Evolutionary conservation across 2,329 filamentous ascomycete genomes (phyloP), one percentile per base, ranked within the genome.

Genomic region (Fusarium torreyae): DNA sequence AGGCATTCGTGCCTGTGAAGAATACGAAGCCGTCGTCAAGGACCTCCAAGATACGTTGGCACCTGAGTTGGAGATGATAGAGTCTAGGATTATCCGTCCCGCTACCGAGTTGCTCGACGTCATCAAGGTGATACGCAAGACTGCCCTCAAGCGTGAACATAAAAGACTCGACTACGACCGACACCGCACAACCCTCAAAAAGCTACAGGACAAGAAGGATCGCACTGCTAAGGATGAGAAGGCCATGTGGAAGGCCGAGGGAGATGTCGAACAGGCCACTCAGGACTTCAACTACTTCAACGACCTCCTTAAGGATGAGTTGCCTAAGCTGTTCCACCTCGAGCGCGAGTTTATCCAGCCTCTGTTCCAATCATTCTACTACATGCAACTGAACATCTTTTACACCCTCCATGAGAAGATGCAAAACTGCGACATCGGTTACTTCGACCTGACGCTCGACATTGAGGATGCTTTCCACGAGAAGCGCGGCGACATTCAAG

Each of bases 331-430:
- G 13, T 99, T 99, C 81, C 80, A 84, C 9, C 88, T 99, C 18
- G 96, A 99, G 80, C 89, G 91, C 69, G 92, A 98, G 80, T 98
- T 99, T 79, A 99, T 99, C 80, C 91, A 93, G 72, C 96, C 96
- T 4, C 88, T 99, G 9, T 99, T 99, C 86, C 96, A 98, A 80
- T 97, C 93, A 11, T 99, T 99, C 84, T 99, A 99, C 83, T 99
- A 98, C 85, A 99, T 99, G 96, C 96, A 99, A 81, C 88, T 99
- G 70, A 99, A 99, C 81, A 93, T 99, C 70, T 99, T 98, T 81
- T 99, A 99, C 82, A 99, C 96, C 1, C 86, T 99, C 55, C 96
- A 99, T 79, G 95, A 98, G 81, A 94, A 91, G 82, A 99, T 99
- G 96, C 96, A 99, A 83, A 90, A 88, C 71, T 94, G 97, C 79